Evolutionary conservation across 441 rosid genomes (phyloP).

Genomic region (Isatis lusitanica): DNA sequence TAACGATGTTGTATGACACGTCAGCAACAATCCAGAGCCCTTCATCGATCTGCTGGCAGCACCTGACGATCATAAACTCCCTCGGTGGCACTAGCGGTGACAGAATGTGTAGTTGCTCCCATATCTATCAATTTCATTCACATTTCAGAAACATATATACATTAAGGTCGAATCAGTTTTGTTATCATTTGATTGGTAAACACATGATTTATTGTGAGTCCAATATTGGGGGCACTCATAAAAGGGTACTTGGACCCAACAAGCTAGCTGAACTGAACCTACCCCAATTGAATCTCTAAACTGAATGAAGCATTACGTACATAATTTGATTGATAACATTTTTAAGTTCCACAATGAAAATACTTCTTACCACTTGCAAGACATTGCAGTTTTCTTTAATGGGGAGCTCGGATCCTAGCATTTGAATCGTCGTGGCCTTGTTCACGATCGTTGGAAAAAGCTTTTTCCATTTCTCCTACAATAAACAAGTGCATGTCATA

Average conservation of each 20-base stretch:
- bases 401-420: constrained; percentile 36
- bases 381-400: constrained; percentile 30
- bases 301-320: background rate
- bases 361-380: constrained; percentile 31
- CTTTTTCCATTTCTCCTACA: constrained; percentile 60
- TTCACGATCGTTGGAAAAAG: constrained; percentile 66
- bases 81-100: constrained; percentile 72
- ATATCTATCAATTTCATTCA: constrained; percentile 43
- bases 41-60: constrained; percentile 46
- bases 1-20: constrained; percentile 44
- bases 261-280: background rate
- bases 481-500: background rate
- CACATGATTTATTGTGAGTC: too few relatives aligned
- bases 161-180: background rate
- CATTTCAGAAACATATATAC: background rate
- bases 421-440: constrained; percentile 46
- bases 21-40: constrained; percentile 66
- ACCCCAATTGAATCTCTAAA: background rate
- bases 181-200: background rate
- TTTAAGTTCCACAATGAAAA: background rate
- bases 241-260: too few relatives aligned
- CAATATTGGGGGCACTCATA: too few relatives aligned
- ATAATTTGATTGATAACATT: background rate
- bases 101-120: constrained; percentile 57
- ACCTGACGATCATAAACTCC: constrained; percentile 59